Evolutionary conservation across 2,329 filamentous ascomycete genomes (phyloP), one percentile per base, ranked within the genome.

Genomic region (Pseudocercospora musae): DNA sequence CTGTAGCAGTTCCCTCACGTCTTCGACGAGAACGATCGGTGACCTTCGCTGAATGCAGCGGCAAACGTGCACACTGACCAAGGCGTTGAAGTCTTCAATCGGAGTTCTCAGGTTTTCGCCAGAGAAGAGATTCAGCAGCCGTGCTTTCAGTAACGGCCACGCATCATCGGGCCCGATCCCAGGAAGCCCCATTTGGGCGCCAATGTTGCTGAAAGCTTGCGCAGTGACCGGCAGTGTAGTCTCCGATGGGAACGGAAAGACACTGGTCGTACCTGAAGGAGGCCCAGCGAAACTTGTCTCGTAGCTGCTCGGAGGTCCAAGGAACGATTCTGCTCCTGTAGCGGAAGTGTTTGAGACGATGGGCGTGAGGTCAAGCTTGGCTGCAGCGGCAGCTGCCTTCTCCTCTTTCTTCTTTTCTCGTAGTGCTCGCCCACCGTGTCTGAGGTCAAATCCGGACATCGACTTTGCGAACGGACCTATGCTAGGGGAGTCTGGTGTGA

Each of bases 31-130:
- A 42, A 87, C 79, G 57, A 87, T 85, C 0, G 90, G 89, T 0
- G 87, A 84, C 46, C 90, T 84, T 60, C 88, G 87, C 72, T 91
- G 87, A 55, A 94, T 85, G 73, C 90, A 93, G 63, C 87, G 88
- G 70, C 90, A 87, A 11, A 95, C 87, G 72, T 95, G 90, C 69
- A 91, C 85, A 66, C 83, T 84, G n/a, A 94, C 90, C 1, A 94
- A 83, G 18, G 87, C 82, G 71, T 96, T 96, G 71, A 95, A 88
- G 71, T 94, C 90, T 74, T 96, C 91, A 5, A 95, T 85, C 0
- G 91, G 90, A n/a, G 91, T 81, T 37, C 89, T 84, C 18, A 93
- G 78, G 66, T 92, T 90, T 72, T 94, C 91, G 29, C 89, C 90
- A 67, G 93, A 89, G 68, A 95, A 96, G 1, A 95, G 86, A 60